These are phyloP conservation scores for Thuja plicata DNA, from an alignment of 83 land plant species.

Conservation along the genomic window DNA sequence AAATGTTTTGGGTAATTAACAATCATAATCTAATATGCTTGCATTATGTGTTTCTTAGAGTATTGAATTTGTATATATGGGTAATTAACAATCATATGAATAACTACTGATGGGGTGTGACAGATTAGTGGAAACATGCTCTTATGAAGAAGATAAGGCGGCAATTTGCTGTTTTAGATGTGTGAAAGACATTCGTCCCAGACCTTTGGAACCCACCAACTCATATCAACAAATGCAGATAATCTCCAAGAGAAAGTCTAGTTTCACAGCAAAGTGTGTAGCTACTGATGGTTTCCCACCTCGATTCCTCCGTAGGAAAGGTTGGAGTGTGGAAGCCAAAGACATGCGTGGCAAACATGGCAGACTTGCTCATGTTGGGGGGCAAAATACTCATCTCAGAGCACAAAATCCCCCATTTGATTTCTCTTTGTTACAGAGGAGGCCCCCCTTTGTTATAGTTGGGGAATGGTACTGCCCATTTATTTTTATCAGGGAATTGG, in stretches of 20 bases:
- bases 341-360: constrained; percentile 8
- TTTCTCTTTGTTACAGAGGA: constrained; percentile 5
- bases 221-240: constrained; percentile 37
- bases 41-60: no score
- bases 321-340: neutral
- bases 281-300: constrained; percentile 40
- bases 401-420: constrained; percentile 19
- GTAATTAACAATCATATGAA: no score
- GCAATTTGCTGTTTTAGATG: constrained; percentile 33
- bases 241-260: neutral
- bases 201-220: constrained; percentile 20
- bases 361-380: constrained; percentile 17
- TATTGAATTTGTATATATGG: no score
- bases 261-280: constrained; percentile 26
- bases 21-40: no score
- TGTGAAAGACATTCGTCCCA: constrained; percentile 19
- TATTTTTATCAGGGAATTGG: no score
- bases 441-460: constrained; percentile 18
- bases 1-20: no score
- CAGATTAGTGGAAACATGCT: constrained; percentile 35
- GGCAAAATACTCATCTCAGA: constrained; percentile 15
- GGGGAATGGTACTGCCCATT: constrained; percentile 27
- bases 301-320: constrained; percentile 12
- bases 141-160: constrained; percentile 31
- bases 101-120: no score